These are phyloP conservation scores for Trichoderma lentiforme DNA, from an alignment of 2,329 filamentous ascomycete genomes.

Conservation along the genomic window DNA sequence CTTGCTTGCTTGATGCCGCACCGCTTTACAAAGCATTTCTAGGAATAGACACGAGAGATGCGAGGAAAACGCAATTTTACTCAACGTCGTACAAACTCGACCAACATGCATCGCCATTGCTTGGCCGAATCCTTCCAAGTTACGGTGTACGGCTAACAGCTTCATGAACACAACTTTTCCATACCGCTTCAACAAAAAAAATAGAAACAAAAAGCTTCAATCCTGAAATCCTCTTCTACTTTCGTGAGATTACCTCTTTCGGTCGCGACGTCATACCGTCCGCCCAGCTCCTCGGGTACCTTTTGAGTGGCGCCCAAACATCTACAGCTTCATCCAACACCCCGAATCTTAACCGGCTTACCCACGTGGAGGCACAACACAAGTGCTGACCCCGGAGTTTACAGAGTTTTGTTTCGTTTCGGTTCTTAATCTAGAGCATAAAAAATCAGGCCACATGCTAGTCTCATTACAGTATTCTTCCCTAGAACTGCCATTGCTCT, in stretches of 20 bases:
- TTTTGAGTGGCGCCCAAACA: background rate
- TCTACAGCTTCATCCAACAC: background rate
- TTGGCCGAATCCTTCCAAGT: background rate
- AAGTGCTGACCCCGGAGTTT: background rate
- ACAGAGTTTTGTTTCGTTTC: conserved; percentile 12
- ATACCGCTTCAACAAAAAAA: background rate
- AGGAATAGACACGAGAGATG: background rate
- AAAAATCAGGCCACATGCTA: background rate
- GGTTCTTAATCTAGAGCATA: background rate
- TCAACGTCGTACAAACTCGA: background rate
- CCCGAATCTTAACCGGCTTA: background rate
- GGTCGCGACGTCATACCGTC: background rate
- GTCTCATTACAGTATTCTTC: background rate
- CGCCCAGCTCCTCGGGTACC: background rate
- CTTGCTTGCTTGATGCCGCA: background rate
- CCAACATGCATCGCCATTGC: background rate
- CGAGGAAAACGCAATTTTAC: background rate
- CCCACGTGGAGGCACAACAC: background rate
- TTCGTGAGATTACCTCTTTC: background rate
- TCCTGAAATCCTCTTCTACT: background rate
- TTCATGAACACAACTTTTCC: background rate
- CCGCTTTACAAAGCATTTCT: conserved; percentile 8
- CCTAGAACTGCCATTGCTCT: background rate
- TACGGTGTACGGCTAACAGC: background rate
- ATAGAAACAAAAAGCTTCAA: background rate